Conservation (phyloP, 805 yeast genomes). For the Candida adriatica region DNA sequence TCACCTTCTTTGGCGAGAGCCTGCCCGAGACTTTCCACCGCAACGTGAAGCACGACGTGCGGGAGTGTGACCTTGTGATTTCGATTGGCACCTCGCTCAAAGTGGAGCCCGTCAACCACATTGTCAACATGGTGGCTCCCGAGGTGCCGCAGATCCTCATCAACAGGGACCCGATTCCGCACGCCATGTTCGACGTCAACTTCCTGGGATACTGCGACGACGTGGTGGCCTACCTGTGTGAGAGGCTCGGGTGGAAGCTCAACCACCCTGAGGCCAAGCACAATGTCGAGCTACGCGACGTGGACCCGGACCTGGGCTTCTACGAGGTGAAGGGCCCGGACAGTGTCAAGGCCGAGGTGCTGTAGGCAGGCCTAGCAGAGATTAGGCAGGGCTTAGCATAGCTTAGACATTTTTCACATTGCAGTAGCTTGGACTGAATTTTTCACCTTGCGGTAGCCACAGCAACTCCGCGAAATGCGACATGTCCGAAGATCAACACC, state of each 20-base stretch:
- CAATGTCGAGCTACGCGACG: conserved; percentile 23
- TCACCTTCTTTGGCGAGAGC: conserved; percentile 85
- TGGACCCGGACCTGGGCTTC: conserved; percentile 29
- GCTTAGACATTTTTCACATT: no score
- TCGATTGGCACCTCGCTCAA: conserved; percentile 89
- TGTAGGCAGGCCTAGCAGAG: no score
- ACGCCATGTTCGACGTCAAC: conserved; percentile 72
- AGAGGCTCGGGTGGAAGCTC: conserved; percentile 53
- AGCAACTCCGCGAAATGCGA: no score
- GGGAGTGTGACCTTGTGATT: conserved; percentile 67
- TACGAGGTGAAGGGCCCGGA: conserved; percentile 19
- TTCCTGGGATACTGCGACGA: conserved; percentile 81
- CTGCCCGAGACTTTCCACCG: conserved; percentile 67
- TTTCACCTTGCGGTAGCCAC: no score
- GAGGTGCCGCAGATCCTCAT: conserved; percentile 78
- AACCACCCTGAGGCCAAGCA: conserved; percentile 44
- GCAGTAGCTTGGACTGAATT: no score
- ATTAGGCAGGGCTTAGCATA: no score
- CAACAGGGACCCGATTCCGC: conserved; percentile 68
- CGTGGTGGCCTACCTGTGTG: conserved; percentile 58
- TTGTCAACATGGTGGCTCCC: conserved; percentile 67
- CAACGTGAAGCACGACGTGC: conserved; percentile 49
- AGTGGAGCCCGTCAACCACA: conserved; percentile 88
- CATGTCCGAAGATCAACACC: no score
- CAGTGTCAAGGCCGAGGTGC: no score